phyloP scores from a whole-genome alignment of 1,284 basidiomycete species.

The Ustilago loliicola region DNA sequence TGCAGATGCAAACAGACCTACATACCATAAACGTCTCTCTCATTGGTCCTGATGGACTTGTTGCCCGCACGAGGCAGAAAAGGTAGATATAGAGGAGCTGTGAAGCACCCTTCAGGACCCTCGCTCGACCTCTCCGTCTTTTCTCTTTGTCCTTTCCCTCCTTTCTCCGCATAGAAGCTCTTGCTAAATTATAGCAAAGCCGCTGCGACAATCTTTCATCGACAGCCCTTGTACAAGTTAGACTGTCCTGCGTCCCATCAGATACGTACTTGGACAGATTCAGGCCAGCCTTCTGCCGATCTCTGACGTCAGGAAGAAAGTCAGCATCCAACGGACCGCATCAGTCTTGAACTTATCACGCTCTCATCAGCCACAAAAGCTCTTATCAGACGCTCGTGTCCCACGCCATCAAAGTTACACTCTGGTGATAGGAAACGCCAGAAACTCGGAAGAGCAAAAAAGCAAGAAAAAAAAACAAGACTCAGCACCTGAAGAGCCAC shows the following conservation, averaged over 20 bases:
- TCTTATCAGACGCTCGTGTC: conserved; percentile 1
- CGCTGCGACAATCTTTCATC: background rate
- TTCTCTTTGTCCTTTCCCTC: background rate
- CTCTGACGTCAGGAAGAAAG: background rate
- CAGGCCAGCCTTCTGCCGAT: background rate
- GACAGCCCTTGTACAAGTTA: background rate
- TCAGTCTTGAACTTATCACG: background rate
- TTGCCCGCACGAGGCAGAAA: conserved; percentile 3
- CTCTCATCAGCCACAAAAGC: conserved; percentile 8
- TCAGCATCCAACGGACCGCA: background rate
- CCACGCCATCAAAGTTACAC: conserved; percentile 3
- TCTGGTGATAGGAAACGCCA: background rate
- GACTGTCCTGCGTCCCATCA: background rate
- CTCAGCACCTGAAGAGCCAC: background rate
- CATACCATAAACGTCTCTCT: background rate
- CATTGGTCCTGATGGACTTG: conserved; percentile 4
- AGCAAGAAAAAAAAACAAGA: conserved; percentile 1
- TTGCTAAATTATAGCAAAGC: background rate
- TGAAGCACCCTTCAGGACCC: background rate
- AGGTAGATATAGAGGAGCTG: background rate
- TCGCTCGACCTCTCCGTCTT: background rate
- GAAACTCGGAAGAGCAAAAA: conserved; percentile 2
- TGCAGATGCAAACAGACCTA: background rate
- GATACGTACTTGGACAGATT: no score
- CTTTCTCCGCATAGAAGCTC: background rate